phyloP scores from a whole-genome alignment of 139 green algal genomes.

The Tetraselmis striata region DNA sequence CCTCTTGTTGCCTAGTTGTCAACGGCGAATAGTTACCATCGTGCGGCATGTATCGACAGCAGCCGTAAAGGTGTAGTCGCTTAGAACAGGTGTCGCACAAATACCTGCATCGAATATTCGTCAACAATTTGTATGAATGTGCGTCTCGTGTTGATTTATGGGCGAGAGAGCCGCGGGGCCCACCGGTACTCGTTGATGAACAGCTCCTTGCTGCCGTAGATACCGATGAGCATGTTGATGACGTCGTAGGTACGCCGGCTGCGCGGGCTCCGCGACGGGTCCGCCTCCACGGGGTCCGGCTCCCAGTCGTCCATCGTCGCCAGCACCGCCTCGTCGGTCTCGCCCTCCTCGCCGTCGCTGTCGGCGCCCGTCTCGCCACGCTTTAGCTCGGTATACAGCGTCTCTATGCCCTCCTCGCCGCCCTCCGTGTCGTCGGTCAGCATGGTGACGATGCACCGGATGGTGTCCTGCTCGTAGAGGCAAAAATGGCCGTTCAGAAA shows the following conservation, averaged over 20 bases:
- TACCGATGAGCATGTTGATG: constrained; percentile 70
- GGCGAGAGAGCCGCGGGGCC: too few relatives aligned
- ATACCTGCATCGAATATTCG: too few relatives aligned
- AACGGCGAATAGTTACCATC: too few relatives aligned
- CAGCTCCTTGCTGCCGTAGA: constrained; percentile 65
- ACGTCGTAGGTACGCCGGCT: constrained; percentile 40
- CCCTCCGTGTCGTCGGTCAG: constrained; percentile 67
- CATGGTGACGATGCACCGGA: constrained; percentile 86
- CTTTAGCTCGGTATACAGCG: constrained; percentile 10
- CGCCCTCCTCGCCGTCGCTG: constrained; percentile 5
- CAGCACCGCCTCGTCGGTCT: constrained; percentile 31
- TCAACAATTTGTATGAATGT: too few relatives aligned
- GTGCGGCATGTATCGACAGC: too few relatives aligned
- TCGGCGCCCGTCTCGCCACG: constrained; percentile 4
- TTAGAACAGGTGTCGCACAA: too few relatives aligned
- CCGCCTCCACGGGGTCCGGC: constrained; percentile 32
- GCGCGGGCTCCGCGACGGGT: constrained; percentile 3
- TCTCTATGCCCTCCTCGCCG: constrained; percentile 16
- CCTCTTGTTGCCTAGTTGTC: too few relatives aligned
- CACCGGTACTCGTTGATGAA: constrained; percentile 89
- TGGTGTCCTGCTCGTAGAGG: constrained; percentile 55
- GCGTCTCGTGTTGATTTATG: too few relatives aligned
- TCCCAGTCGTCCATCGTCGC: constrained; percentile 29
- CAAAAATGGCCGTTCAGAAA: not conserved
- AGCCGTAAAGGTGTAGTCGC: too few relatives aligned